Conservation (phyloP, 257 asterid species). For the Scutellaria baicalensis region DNA sequence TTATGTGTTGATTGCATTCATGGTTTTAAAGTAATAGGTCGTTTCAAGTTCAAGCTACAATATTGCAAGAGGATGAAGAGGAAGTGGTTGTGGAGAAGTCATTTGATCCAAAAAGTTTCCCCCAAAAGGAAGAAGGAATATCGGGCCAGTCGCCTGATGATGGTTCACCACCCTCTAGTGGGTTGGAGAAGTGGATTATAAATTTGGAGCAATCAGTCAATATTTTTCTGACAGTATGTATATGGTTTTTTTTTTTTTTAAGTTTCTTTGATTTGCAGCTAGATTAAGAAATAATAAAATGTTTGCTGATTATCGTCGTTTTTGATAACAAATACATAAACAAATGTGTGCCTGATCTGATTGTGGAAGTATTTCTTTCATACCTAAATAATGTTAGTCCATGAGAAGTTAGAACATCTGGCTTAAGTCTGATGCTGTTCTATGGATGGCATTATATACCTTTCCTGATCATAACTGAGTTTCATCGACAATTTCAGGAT, state of each 20-base stretch:
- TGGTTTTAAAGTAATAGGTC: conserved; percentile 26
- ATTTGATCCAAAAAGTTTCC: conserved; percentile 49
- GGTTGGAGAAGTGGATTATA: conserved; percentile 54
- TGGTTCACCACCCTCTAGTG: conserved; percentile 36
- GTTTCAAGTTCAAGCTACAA: conserved; percentile 51
- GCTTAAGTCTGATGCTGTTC: neutral
- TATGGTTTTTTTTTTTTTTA: neutral
- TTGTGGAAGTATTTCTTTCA: neutral
- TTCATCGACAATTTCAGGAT: conserved; percentile 50
- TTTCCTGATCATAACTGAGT: conserved; percentile 12
- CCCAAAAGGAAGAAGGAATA: conserved; percentile 42
- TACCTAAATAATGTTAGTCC: neutral
- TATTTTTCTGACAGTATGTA: conserved; percentile 68
- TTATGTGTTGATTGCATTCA: neutral
- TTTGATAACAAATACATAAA: neutral
- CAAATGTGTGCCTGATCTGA: neutral
- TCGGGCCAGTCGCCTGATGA: conserved; percentile 28
- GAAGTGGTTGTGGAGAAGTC: conserved; percentile 64
- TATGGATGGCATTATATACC: neutral
- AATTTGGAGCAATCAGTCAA: conserved; percentile 89
- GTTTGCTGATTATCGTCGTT: neutral
- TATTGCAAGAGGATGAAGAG: conserved; percentile 73
- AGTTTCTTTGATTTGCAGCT: neutral
- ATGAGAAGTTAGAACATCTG: neutral
- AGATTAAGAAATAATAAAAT: neutral